Conservation (phyloP, 2,329 filamentous ascomycete genomes). For the Colletotrichum graminicola region DNA sequence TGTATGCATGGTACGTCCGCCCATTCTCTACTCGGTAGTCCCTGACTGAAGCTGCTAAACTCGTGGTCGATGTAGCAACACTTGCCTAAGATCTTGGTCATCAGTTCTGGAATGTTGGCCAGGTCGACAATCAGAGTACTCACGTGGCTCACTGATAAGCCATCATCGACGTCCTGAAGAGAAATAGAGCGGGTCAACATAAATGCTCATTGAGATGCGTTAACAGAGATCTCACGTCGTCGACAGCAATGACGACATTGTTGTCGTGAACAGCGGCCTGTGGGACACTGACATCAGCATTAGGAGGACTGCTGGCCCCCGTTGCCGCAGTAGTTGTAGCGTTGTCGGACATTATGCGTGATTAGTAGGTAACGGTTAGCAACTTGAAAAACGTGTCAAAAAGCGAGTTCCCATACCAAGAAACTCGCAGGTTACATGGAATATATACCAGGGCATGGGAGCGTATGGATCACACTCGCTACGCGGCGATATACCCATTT, state of each 20-base stretch:
- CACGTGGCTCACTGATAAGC: background rate
- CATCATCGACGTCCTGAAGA: background rate
- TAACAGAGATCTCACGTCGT: background rate
- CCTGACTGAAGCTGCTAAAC: background rate
- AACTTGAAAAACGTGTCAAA: too few relatives aligned
- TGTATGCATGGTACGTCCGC: slow-evolving; percentile 52
- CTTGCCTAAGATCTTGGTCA: background rate
- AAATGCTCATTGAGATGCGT: fast-evolving
- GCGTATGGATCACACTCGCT: background rate
- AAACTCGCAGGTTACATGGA: background rate
- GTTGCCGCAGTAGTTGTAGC: background rate
- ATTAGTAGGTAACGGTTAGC: fast-evolving
- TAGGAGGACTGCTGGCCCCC: background rate
- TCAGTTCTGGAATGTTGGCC: background rate
- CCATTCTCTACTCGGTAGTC: slow-evolving; percentile 48
- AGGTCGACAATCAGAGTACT: background rate
- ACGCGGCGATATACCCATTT: background rate
- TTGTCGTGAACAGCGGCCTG: background rate
- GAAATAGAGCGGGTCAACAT: background rate
- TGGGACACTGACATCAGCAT: background rate
- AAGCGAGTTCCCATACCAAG: too few relatives aligned
- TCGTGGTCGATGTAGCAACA: background rate
- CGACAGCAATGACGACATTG: background rate
- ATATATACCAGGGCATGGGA: background rate
- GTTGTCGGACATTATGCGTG: background rate